Base-by-base conservation (phyloP, 2,329 filamentous ascomycete species). In the Daldinia sp. region DNA sequence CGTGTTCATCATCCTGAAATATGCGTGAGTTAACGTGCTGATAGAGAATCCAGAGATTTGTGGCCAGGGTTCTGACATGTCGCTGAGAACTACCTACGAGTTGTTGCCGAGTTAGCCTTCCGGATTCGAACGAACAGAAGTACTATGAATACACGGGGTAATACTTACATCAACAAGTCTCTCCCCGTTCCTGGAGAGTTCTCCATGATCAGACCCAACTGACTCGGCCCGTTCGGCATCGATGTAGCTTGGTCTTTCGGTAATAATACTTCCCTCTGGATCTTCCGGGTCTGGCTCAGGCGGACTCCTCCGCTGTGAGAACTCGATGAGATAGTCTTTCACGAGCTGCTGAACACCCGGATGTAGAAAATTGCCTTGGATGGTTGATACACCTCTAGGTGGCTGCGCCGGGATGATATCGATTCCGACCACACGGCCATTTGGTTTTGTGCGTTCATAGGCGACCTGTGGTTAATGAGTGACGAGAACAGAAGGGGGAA, bases 1-100 rank as follows among this genome's bases (percentile, higher is more conserved):
- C 75, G 95, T 98, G 82, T 99, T 99, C 94, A 98, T 97, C 91
- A 99, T 92, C 96, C 96, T 99, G 87, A 83, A 81, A 89, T 97
- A 96, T 72, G 94, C 93, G 88, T 96, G 92, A 95, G 91, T 97
- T 88, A 98, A 87, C 85, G 90, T 97, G 84, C 89, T 93, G 84
- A 92, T 91, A 84, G 89, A 91, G 84, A 92, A 94, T 77, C 91
- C 91, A 77, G 86, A 86, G 60, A 88, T 92, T 84, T 93, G 92
- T 76, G 89, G 86, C 94, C 94, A 98, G 91, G 96, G 94, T 87
- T 87, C 95, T 89, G 90, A 99, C 96, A 99, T 99, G 88, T 99
- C 96, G 89, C 93, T 97, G 79, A 99, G 85, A 79, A 99, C 93
- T 78, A 99, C 89, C 87, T 89, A 70, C 30, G 5, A 35, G 33